Evolutionary conservation across 441 rosid species (phyloP).

Genomic region (Erodium chrysanthum): DNA sequence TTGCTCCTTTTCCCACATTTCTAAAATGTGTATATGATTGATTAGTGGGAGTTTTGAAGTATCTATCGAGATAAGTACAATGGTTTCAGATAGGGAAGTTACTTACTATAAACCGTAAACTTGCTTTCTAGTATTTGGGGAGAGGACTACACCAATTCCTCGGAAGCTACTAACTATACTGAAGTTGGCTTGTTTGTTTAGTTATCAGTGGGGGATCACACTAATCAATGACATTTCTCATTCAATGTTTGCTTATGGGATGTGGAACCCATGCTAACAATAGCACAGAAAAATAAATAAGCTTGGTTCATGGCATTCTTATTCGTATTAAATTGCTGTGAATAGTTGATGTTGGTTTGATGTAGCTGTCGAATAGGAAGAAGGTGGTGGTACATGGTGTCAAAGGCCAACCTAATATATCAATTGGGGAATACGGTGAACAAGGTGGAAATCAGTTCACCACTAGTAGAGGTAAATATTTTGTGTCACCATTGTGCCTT

Average conservation of each 20-base stretch:
- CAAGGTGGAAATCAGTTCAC: constrained; percentile 39
- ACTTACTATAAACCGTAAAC: background rate
- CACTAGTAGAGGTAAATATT: constrained; percentile 37
- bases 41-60: background rate
- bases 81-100: background rate
- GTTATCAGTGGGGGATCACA: background rate
- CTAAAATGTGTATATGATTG: background rate
- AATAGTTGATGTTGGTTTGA: constrained; percentile 10
- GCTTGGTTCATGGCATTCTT: background rate
- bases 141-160: background rate
- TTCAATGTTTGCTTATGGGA: background rate
- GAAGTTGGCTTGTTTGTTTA: background rate
- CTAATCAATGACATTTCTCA: background rate
- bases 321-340: too few relatives aligned
- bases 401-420: constrained; percentile 37
- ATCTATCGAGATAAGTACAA: background rate
- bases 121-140: background rate
- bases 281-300: background rate
- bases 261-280: background rate
- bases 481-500: background rate
- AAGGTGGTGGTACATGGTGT: constrained; percentile 37
- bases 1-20: background rate
- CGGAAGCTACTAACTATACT: background rate
- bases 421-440: constrained; percentile 39
- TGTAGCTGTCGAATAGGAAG: constrained; percentile 52